Percentiles rank a stretch among this genome's conserved stretches.
phyloP scores from a whole-genome alignment of 75 land plant genomes.

The Ceratopteris richardii region DNA sequence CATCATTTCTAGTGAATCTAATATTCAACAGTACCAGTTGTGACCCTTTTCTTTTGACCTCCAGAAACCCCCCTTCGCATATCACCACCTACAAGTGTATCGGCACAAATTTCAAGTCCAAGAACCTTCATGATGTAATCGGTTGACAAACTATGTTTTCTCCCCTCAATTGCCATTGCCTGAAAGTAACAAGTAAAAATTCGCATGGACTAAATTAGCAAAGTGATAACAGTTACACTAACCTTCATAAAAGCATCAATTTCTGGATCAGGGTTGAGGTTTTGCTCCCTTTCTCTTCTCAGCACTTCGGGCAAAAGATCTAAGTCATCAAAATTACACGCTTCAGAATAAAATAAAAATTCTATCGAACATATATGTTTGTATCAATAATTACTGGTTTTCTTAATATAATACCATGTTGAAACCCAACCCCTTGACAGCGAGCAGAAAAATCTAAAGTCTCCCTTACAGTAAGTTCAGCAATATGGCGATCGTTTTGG shows the following conservation, averaged over 20 bases:
- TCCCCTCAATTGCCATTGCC: slow-evolving; percentile 69
- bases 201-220: not conserved
- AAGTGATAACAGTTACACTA: not conserved
- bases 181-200: slow-evolving; percentile 11
- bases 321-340: not conserved
- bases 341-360: too few relatives aligned
- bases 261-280: slow-evolving; percentile 23
- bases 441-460: slow-evolving; percentile 79
- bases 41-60: slow-evolving; percentile 40
- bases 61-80: slow-evolving; percentile 36
- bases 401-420: slow-evolving; percentile 66
- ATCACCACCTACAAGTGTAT: slow-evolving; percentile 33
- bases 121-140: slow-evolving; percentile 84
- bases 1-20: too few relatives aligned
- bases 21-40: slow-evolving; percentile 13
- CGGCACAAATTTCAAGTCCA: slow-evolving; percentile 36
- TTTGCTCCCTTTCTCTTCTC: slow-evolving; percentile 14
- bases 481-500: slow-evolving; percentile 66
- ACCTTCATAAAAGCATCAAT: slow-evolving; percentile 40
- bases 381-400: too few relatives aligned
- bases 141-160: slow-evolving; percentile 45
- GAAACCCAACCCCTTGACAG: slow-evolving; percentile 82
- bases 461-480: slow-evolving; percentile 81
- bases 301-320: slow-evolving; percentile 20
- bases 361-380: too few relatives aligned